Evolutionary conservation across 179 eudicot species (phyloP).

Genomic region (Silene vulgaris): DNA sequence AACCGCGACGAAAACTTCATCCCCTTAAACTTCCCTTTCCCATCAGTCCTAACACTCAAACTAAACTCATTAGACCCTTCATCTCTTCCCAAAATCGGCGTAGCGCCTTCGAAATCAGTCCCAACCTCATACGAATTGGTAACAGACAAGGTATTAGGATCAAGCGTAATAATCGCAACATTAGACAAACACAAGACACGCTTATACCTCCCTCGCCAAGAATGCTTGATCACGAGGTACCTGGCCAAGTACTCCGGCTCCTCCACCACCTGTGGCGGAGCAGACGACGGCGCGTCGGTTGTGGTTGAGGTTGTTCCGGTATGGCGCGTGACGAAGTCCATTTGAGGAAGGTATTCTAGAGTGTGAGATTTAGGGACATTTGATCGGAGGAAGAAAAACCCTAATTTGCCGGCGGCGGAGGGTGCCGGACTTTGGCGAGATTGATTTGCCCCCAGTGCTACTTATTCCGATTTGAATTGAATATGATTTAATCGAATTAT

Average conservation of each 20-base stretch:
- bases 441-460: constrained; percentile 96
- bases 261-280: constrained; percentile 40
- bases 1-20: constrained; percentile 72
- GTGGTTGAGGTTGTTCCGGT: constrained; percentile 17
- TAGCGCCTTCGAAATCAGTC: constrained; percentile 67
- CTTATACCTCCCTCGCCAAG: constrained; percentile 96
- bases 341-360: constrained; percentile 73
- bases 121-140: constrained; percentile 82
- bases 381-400: constrained; percentile 63
- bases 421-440: constrained; percentile 75
- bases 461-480: background rate
- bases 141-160: constrained; percentile 62
- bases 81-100: constrained; percentile 76
- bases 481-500: too few species aligned
- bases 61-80: constrained; percentile 73
- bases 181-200: constrained; percentile 77
- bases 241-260: constrained; percentile 89
- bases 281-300: constrained; percentile 28
- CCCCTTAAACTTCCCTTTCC: constrained; percentile 75
- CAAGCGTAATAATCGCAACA: constrained; percentile 55
- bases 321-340: constrained; percentile 83
- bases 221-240: constrained; percentile 75
- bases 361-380: constrained; percentile 67
- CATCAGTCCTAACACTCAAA: constrained; percentile 82
- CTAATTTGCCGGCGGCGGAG: constrained; percentile 50